Evolutionary conservation across 2,329 filamentous ascomycete genomes (phyloP).

Genomic region (Periconia sp.): DNA sequence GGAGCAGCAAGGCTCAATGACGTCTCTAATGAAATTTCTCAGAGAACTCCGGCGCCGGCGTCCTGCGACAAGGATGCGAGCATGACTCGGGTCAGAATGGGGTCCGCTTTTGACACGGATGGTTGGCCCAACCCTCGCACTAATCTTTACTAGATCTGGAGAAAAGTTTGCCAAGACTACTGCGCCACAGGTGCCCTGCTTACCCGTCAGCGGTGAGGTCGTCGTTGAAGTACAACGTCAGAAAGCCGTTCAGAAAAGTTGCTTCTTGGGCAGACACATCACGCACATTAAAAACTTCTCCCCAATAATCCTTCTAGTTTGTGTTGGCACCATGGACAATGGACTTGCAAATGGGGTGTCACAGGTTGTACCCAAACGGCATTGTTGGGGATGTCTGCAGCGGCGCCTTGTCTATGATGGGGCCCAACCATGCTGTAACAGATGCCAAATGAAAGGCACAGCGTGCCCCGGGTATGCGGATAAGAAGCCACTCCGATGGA

Average conservation of each 20-base stretch:
- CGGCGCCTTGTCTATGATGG: conserved; percentile 1
- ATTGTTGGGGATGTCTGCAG: conserved; percentile 2
- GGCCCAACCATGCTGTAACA: background rate
- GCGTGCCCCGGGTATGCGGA: background rate
- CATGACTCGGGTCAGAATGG: conserved; percentile 1
- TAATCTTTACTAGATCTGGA: conserved; percentile 2
- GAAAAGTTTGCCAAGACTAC: background rate
- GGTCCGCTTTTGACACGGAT: background rate
- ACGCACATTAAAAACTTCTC: too few species aligned
- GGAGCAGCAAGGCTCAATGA: too few species aligned
- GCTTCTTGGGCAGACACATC: too few species aligned
- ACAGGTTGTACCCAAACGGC: background rate
- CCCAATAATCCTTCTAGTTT: too few species aligned
- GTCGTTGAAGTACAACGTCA: too few species aligned
- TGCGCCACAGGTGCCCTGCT: background rate
- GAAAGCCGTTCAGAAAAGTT: too few species aligned
- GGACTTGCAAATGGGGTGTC: background rate
- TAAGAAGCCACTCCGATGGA: conserved; percentile 1
- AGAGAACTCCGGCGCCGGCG: too few species aligned
- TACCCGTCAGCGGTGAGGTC: background rate
- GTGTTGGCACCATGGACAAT: conserved; percentile 1
- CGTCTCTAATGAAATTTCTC: too few species aligned
- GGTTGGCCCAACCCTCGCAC: background rate
- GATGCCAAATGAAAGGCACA: background rate
- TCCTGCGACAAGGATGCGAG: background rate